These are phyloP conservation scores for Tolypocladium nubicola DNA, from an alignment of 2,329 filamentous ascomycete genomes.

Conservation along the genomic window DNA sequence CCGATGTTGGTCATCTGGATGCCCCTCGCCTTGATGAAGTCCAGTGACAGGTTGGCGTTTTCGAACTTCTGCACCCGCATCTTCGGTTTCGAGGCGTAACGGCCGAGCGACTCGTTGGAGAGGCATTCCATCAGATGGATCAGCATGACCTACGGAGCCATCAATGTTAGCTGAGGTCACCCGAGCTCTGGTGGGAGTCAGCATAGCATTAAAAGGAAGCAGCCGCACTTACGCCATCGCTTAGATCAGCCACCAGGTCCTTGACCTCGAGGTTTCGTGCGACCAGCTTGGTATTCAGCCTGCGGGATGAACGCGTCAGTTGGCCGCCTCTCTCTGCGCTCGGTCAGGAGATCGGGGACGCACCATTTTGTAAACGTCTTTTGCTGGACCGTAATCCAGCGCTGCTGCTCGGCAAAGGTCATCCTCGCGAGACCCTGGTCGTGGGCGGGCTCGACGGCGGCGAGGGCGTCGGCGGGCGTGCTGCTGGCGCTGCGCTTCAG, in stretches of 20 bases:
- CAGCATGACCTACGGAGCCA: conserved; percentile 60
- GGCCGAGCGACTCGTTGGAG: conserved; percentile 85
- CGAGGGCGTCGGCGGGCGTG: conserved; percentile 24
- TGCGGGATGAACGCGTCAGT: conserved; percentile 21
- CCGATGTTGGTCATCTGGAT: conserved; percentile 99
- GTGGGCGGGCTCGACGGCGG: conserved; percentile 35
- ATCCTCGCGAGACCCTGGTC: conserved; percentile 45
- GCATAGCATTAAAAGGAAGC: neutral
- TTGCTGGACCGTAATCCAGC: conserved; percentile 76
- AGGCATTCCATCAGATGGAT: conserved; percentile 97
- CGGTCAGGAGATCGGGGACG: neutral
- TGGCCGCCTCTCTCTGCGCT: neutral
- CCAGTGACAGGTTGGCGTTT: conserved; percentile 90
- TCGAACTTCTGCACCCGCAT: conserved; percentile 94
- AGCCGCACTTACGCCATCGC: conserved; percentile 67
- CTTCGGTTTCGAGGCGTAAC: conserved; percentile 94
- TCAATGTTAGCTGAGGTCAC: neutral
- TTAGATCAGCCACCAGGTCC: conserved; percentile 80
- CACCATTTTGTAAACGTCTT: conserved; percentile 98
- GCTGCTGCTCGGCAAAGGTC: conserved; percentile 54
- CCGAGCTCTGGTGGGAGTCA: too few relatives aligned
- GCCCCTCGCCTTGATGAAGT: conserved; percentile 81
- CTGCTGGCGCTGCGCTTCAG: conserved; percentile 24
- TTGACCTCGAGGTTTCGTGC: conserved; percentile 68
- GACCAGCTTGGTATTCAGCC: conserved; percentile 93